Percentiles rank a stretch among this genome's conserved stretches.
Conservation (phyloP, 345 rosid genomes). For the Salix arbutifolia region DNA sequence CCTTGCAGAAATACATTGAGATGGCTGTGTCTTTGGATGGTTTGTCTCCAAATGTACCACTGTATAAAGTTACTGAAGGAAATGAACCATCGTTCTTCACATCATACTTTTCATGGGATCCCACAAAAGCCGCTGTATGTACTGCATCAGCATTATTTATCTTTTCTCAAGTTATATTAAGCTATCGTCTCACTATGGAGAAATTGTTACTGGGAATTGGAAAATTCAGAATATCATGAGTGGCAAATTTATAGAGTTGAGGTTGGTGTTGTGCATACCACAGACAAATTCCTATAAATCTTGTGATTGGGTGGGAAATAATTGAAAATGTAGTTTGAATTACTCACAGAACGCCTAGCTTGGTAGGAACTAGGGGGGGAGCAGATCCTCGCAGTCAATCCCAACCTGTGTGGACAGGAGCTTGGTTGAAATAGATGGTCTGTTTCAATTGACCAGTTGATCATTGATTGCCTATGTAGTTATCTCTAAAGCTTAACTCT, state of each 20-base stretch:
- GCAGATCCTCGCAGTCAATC: too few species aligned
- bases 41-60: conserved; percentile 73
- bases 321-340: background rate
- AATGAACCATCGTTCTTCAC: conserved; percentile 96
- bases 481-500: background rate
- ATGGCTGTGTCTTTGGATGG: conserved; percentile 79
- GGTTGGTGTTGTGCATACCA: background rate
- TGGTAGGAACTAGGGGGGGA: background rate
- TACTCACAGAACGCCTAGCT: background rate
- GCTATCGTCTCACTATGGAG: background rate
- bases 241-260: conserved; percentile 2
- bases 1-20: conserved; percentile 72
- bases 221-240: background rate
- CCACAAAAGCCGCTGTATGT: conserved; percentile 70
- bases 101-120: conserved; percentile 85
- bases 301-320: background rate
- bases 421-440: too few species aligned
- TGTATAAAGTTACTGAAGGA: conserved; percentile 90
- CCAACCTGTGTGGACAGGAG: too few species aligned
- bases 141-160: background rate
- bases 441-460: background rate
- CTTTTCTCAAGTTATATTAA: background rate
- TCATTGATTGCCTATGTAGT: background rate
- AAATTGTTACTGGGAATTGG: background rate
- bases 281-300: background rate